Evolutionary conservation across 1,284 basidiomycete species (phyloP).

Genomic region (Cutaneotrichosporon sp.): DNA sequence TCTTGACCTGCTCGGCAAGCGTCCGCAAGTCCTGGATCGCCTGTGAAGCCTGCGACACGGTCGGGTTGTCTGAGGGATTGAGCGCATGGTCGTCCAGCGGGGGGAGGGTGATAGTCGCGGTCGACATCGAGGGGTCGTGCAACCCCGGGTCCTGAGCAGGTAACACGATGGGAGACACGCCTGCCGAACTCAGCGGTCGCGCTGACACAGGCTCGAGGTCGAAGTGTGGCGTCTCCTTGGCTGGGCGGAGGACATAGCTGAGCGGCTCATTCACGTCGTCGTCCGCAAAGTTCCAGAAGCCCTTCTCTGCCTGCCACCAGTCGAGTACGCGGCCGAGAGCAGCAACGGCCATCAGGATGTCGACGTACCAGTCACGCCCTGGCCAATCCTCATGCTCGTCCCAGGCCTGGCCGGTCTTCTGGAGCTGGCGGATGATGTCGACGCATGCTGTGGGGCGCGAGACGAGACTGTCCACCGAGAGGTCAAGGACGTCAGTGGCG

Average conservation of each 20-base stretch:
- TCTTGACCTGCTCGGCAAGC: constrained; percentile 88
- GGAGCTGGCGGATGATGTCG: constrained; percentile 81
- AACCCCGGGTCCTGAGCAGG: background rate
- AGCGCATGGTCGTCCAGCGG: background rate
- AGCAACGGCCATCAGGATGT: constrained; percentile 92
- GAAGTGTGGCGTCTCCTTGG: constrained; percentile 33
- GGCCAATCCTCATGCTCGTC: constrained; percentile 98
- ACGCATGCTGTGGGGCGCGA: constrained; percentile 80
- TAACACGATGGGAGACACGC: constrained; percentile 11
- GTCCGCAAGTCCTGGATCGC: constrained; percentile 78
- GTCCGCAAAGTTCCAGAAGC: constrained; percentile 99
- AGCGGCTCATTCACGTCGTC: constrained; percentile 72
- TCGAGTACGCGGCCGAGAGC: constrained; percentile 94
- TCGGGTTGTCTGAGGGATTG: background rate
- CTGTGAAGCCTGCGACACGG: constrained; percentile 44
- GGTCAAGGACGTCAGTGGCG: constrained; percentile 92
- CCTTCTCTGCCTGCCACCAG: constrained; percentile 99
- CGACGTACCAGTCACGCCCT: constrained; percentile 96
- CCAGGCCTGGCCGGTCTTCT: constrained; percentile 89
- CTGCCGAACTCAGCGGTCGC: background rate
- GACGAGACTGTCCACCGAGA: constrained; percentile 80
- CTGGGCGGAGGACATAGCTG: constrained; percentile 82
- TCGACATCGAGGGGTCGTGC: constrained; percentile 13
- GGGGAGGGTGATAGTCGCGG: constrained; percentile 9
- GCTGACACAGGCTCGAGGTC: constrained; percentile 17